These are phyloP conservation scores for Herpotrichia juniperi DNA, from an alignment of 2,329 filamentous ascomycete species.

Conservation along the genomic window DNA sequence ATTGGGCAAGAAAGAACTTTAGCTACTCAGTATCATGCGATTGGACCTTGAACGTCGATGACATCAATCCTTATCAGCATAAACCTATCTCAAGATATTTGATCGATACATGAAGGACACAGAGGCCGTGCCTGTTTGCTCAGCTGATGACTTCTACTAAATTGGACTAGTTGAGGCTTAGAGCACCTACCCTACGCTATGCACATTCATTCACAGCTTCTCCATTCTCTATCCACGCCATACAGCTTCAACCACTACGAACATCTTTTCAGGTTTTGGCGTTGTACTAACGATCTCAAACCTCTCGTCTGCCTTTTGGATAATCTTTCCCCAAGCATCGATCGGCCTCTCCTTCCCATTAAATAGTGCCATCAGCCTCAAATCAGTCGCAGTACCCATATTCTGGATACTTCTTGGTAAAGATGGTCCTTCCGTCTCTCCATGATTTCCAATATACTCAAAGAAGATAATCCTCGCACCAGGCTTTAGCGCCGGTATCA, in stretches of 20 bases:
- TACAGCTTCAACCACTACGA: conserved; percentile 35
- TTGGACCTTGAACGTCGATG: too few relatives aligned
- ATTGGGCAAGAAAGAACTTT: too few relatives aligned
- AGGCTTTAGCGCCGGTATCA: conserved; percentile 26
- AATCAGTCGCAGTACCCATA: conserved; percentile 49
- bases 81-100: too few relatives aligned
- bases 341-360: conserved; percentile 56
- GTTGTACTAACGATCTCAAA: conserved; percentile 47
- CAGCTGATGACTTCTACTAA: too few relatives aligned
- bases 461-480: conserved; percentile 24
- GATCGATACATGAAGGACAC: too few relatives aligned
- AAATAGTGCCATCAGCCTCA: conserved; percentile 59
- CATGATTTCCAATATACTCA: conserved; percentile 38
- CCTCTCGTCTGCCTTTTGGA: conserved; percentile 53
- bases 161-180: too few relatives aligned
- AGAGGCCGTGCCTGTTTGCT: too few relatives aligned
- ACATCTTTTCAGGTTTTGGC: conserved; percentile 28
- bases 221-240: conserved; percentile 27
- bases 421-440: conserved; percentile 22
- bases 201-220: too few relatives aligned
- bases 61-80: too few relatives aligned
- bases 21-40: too few relatives aligned
- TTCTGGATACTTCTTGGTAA: conserved; percentile 30
- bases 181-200: too few relatives aligned
- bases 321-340: conserved; percentile 54